Evolutionary conservation across 805 yeast species (phyloP), one percentile per base, ranked within the genome.

Genomic region (Yamadazyma olivae): DNA sequence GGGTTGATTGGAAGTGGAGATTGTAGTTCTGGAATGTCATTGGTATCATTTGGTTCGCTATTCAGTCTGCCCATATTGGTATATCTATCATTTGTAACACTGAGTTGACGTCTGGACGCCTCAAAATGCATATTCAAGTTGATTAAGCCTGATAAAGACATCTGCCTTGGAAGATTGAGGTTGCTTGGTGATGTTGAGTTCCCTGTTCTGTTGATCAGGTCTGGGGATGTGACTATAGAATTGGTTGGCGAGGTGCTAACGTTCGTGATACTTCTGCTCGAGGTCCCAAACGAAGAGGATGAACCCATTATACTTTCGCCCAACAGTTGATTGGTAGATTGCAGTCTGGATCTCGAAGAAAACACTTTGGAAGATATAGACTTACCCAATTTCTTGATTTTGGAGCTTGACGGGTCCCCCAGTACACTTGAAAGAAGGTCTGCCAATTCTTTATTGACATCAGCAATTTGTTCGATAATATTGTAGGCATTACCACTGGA

Each of bases 41-140:
- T n/a, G n/a, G n/a, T n/a, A n/a, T n/a, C n/a, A n/a, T n/a, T n/a
- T n/a, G n/a, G n/a, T n/a, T n/a, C n/a, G n/a, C n/a, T n/a, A n/a
- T n/a, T n/a, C n/a, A 21, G 24, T 21, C 24, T 12, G 24, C 12
- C 10, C 10, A 8, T 21, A 21, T 21, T 12, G 14, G 33, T 41
- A 35, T 56, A 63, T 27, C 59, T 42, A 4, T 49, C 39, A 10
- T 50, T 57, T 1, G 63, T 60, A 4, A 51, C 61, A 6, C 52
- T 55, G 2, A 46, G 12, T 10, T 38, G 28, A 20, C 41, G 46
- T 8, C 46, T 48, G 7, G 60, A 45, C 1, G 65, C 53, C 29
- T 62, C 64, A 45, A 67, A 51, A 0, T 57, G 45, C 57, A 65
- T 64, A 18, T 60, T 51, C 28, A 65, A 43, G 29, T 51, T 59